Base-by-base conservation (phyloP, 2,329 filamentous ascomycete species). In the Claviceps quebecensis region DNA sequence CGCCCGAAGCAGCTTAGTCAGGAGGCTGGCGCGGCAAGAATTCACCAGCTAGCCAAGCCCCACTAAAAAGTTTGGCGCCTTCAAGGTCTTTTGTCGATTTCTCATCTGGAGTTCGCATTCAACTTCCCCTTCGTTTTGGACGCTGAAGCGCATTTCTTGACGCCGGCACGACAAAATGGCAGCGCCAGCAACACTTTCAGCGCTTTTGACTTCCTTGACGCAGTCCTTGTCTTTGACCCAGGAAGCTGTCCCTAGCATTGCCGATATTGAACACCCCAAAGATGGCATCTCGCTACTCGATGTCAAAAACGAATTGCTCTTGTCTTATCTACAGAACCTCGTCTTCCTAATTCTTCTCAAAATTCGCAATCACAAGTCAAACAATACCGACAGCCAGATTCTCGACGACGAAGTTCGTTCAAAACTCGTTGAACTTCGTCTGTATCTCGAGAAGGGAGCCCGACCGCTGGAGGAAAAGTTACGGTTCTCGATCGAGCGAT, bases 401-500 rank as follows among this genome's bases (percentile, higher is more conserved):
- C 74, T 82, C 46, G 78, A 85, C 47, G 65, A 69, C 36, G 75
- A 84, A 2, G 83, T 90, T 0, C 83, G 93, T 2, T 83, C 84
- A 58, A 95, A 95, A 63, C 76, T 98, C n/a, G 81, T 90, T 17
- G 89, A 95, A 66, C 73, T 96, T 49, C 80, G 91, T n/a, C 75
- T 96, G 1, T 97, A 94, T 64, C 74, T 98, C 1, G 94, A 98
- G 62, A 89, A 89, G 64, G 94, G 93, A 57, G 86, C 95, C 3
- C 81, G 87, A 16, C 93, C 93, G 0, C 71, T 97, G 16, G 94
- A 98, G 68, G 84, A 85, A 58, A 86, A 90, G 60, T 70, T 98
- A 55, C 91, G 89, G 58, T 98, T 96, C 68, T 90, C 96, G 65
- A 88, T 98, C 61, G 91, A 97, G 67, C 93, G 95, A 63, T 89